Evolutionary conservation across 2,329 filamentous ascomycete species (phyloP), one percentile per base, ranked within the genome.

Genomic region (Teratosphaeria viscida): DNA sequence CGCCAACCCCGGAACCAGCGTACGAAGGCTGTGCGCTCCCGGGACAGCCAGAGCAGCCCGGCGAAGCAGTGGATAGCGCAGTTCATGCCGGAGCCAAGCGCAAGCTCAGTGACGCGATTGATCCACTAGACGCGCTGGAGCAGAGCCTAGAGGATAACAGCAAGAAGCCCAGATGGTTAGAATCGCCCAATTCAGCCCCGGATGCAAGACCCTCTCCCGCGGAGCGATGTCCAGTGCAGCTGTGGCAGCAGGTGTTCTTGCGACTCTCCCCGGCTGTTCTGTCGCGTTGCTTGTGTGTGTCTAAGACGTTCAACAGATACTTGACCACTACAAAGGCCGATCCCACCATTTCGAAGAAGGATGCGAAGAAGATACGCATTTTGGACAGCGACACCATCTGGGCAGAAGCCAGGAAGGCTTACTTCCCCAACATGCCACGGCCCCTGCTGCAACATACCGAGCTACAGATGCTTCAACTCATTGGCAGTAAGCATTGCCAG

Each of bases 381-480:
- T 67, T 80, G 66, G 81, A 82, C 68, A 83, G 87, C 67, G 83
- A 90, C 69, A 74, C 76, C 55, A 84, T 92, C 67, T 92, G 89
- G 89, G 81, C 82, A 70, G 76, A 79, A 64, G 87, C 88, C 66
- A 83, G 88, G 68, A 84, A 84, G 66, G 74, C 77, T 23, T 85
- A 83, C 71, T 82, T 83, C 75, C 83, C 83, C 29, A 81, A 81
- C 64, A 83, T 91, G 77, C 89, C 89, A 54, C 79, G 80, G 59
- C 89, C 89, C 32, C 77, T 92, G 56, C 75, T 77, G 57, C 81
- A 79, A 60, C 82, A 81, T 69, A 82, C 82, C 52, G 89, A 94
- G 72, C 76, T 89, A 64, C 82, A 86, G 52, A 92, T 92, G 88
- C 90, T 89, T 82, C 82, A 82, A 67, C 76, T 94, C 56, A 78